phyloP scores from a whole-genome alignment of 495 filamentous ascomycete species.

The Opeltia flavorubescens region DNA sequence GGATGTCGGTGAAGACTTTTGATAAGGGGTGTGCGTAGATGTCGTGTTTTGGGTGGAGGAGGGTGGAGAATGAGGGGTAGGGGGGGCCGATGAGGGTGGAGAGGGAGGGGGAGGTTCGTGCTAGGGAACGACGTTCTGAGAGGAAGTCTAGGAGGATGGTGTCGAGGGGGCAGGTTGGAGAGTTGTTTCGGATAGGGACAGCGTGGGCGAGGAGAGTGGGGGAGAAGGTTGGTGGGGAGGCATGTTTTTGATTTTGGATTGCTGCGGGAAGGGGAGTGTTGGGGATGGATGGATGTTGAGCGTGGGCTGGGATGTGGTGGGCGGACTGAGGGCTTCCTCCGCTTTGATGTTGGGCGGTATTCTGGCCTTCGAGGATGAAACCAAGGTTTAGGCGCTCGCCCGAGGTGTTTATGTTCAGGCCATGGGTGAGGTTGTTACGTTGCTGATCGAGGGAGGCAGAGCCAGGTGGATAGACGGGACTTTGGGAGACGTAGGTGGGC shows the following conservation, averaged over 20 bases:
- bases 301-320: neutral
- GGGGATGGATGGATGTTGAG: neutral
- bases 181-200: slow-evolving; percentile 41
- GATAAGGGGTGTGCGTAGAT: slow-evolving; percentile 57
- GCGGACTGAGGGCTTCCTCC: slow-evolving; percentile 1
- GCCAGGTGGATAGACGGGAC: slow-evolving; percentile 4
- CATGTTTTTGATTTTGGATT: neutral
- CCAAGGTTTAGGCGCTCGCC: slow-evolving; percentile 50
- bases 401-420: slow-evolving; percentile 36
- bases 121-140: slow-evolving; percentile 46
- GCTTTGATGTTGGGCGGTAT: slow-evolving; percentile 6
- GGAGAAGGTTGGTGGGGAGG: neutral
- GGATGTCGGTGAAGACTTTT: slow-evolving; percentile 69
- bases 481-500: slow-evolving; percentile 3
- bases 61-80: slow-evolving; percentile 61
- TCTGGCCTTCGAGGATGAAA: slow-evolving; percentile 41
- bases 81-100: slow-evolving; percentile 53
- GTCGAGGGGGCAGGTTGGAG: slow-evolving; percentile 60
- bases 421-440: slow-evolving; percentile 38
- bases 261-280: neutral
- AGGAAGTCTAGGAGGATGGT: slow-evolving; percentile 64
- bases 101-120: slow-evolving; percentile 42
- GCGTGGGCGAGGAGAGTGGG: slow-evolving; percentile 19
- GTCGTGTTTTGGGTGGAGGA: slow-evolving; percentile 51
- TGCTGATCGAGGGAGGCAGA: slow-evolving; percentile 28